phyloP scores from a whole-genome alignment of 2,329 filamentous ascomycete genomes.

The Beauveria sp. region DNA sequence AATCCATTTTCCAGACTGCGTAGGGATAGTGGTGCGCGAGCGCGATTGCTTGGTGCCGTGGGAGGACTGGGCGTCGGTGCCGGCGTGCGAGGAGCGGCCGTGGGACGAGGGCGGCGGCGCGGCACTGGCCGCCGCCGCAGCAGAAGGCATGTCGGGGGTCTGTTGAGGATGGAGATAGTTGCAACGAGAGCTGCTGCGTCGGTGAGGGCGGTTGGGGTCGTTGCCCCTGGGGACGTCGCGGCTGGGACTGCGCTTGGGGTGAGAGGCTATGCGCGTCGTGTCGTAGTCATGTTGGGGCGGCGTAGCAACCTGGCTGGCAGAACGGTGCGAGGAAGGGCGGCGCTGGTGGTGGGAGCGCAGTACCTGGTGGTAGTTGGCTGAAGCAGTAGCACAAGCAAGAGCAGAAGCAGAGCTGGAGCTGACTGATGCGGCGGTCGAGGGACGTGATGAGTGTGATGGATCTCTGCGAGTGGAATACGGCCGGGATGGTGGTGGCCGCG shows the following conservation, averaged over 20 bases:
- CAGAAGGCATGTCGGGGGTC: constrained; percentile 41
- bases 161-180: constrained; percentile 26
- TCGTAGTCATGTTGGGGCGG: constrained; percentile 63
- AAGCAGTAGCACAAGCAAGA: constrained; percentile 1
- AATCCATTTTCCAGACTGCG: constrained; percentile 86
- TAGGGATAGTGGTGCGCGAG: constrained; percentile 76
- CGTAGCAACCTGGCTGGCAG: constrained; percentile 34
- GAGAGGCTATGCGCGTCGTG: constrained; percentile 56
- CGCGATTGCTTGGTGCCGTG: constrained; percentile 44
- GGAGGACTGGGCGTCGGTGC: constrained; percentile 28
- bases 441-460: constrained; percentile 15
- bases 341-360: constrained; percentile 29
- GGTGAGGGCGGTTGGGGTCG: constrained; percentile 37
- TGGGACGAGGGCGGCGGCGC: constrained; percentile 42
- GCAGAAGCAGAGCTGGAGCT: constrained; percentile 5
- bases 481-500: constrained; percentile 24
- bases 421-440: constrained; percentile 18
- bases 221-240: constrained; percentile 54
- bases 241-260: constrained; percentile 57
- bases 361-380: not conserved
- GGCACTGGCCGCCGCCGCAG: constrained; percentile 41
- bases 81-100: constrained; percentile 34
- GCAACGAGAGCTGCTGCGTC: constrained; percentile 43
- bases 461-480: constrained; percentile 23
- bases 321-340: constrained; percentile 33